Evolutionary conservation across 164 flowering plant species (phyloP).

Genomic region (Chimonanthus praecox): DNA sequence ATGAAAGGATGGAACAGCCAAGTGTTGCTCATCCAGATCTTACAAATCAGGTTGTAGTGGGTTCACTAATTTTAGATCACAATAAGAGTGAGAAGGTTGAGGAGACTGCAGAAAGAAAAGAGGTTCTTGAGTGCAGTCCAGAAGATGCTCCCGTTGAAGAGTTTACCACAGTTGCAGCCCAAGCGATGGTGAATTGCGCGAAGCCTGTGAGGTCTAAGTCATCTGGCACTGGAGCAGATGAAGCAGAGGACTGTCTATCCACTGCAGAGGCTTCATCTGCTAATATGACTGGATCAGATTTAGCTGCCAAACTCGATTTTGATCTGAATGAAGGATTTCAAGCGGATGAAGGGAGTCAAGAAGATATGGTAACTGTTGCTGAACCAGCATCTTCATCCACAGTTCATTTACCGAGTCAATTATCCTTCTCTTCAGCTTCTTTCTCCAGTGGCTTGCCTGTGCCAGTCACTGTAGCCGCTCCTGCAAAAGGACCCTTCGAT

Average conservation of each 20-base stretch:
- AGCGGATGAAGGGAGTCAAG: constrained; percentile 59
- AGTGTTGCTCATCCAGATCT: constrained; percentile 5
- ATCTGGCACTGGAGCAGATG: constrained; percentile 25
- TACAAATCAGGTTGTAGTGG: constrained; percentile 14
- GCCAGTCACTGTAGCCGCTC: constrained; percentile 79
- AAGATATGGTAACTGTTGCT: constrained; percentile 26
- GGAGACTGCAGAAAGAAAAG: constrained; percentile 1
- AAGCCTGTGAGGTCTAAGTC: constrained; percentile 10
- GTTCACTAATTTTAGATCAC: background rate
- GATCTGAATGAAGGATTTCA: constrained; percentile 85
- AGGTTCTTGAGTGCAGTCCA: constrained; percentile 6
- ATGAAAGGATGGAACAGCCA: constrained; percentile 16
- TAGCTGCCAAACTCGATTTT: constrained; percentile 52
- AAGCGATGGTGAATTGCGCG: constrained; percentile 17
- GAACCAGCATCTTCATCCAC: constrained; percentile 6
- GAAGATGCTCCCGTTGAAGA: constrained; percentile 17
- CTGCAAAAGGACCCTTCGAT: constrained; percentile 81
- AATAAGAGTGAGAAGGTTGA: background rate
- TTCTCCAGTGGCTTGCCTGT: constrained; percentile 39
- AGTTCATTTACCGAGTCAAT: constrained; percentile 24
- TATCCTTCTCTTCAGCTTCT: constrained; percentile 28
- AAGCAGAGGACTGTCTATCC: constrained; percentile 36
- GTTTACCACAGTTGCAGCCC: constrained; percentile 9
- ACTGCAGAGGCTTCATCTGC: constrained; percentile 21
- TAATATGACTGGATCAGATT: constrained; percentile 25